A percentile compares a stretch with the other conserved stretches of the same genome.
These are phyloP conservation scores for Saccharum spontaneum DNA, from an alignment of 176 grass and related monocot genomes.

Conservation along the genomic window DNA sequence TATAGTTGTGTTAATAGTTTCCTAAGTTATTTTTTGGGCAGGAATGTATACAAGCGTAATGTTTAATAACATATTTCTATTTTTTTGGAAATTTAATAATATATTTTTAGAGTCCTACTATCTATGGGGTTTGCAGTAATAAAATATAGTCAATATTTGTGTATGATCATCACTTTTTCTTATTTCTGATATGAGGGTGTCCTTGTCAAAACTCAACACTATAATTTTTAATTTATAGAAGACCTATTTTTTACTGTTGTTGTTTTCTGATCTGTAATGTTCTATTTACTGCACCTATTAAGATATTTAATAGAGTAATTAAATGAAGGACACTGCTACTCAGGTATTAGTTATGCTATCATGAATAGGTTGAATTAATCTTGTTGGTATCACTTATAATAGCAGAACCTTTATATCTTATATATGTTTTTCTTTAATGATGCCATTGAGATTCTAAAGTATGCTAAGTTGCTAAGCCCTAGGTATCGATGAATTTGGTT, in stretches of 20 bases:
- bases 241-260: neutral
- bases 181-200: constrained; percentile 7
- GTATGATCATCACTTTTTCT: neutral
- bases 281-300: neutral
- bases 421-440: constrained; percentile 14
- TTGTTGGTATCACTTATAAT: constrained; percentile 2
- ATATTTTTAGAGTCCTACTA: neutral
- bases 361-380: constrained; percentile 21
- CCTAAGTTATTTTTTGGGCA: constrained; percentile 10
- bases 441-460: constrained; percentile 4
- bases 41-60: neutral
- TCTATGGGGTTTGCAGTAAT: neutral
- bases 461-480: constrained; percentile 21
- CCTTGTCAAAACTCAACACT: constrained; percentile 1
- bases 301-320: constrained; percentile 9
- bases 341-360: neutral
- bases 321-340: neutral
- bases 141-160: neutral
- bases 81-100: neutral
- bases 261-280: neutral
- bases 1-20: neutral
- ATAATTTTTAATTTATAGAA: neutral
- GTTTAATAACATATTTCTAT: neutral
- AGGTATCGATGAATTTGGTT: constrained; percentile 1
- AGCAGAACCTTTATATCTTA: constrained; percentile 15